Evolutionary conservation across 495 filamentous ascomycete species (phyloP), one percentile per base, ranked within the genome.

Genomic region (Hyaloscypha hepaticicola): DNA sequence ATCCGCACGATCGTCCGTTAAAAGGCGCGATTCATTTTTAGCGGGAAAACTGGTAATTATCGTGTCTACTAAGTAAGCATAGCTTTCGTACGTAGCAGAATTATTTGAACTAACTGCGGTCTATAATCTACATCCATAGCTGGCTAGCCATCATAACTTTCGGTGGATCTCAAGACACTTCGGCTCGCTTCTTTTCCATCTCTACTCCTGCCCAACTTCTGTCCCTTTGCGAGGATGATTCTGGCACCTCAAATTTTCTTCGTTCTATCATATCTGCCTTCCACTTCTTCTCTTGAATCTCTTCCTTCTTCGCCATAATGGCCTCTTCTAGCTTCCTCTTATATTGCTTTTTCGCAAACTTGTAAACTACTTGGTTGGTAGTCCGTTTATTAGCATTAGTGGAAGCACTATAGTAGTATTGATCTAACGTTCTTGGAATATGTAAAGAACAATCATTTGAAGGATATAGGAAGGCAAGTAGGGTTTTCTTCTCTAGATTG

Each of bases 51-150:
- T 53, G 22, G 50, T 53, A 16, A 53, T 53, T 8, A 57, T 26
- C 3, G 55, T 57, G 19, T 29, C 55, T 29, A n/a, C 7, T 3
- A 19, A 57, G 9, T 16, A n/a, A 19, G 19, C 19, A 21, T 53
- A 19, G 25, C n/a, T 21, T 25, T 53, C 5, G 25, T 16, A 24
- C 25, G n/a, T 7, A 25, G 25, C 7, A 25, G 22, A 16, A 53
- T 25, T 8, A 6, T 24, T 24, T 5, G 8, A 27, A 26, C n/a
- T 26, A 6, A 53, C 50, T 21, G 16, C 22, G n/a, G 25, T 53
- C 50, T 7, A 53, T 53, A 19, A 53, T 53, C 50, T 21, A 53
- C 50, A 53, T 53, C 50, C 50, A 53, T 8, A 53, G 19, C 16
- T 53, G 50, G 16, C 25, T 53, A 19, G 25, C 50, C 50, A 53